Evolutionary conservation across 768 basidiomycete species (phyloP).

Genomic region (Antrodiella citrinella): DNA sequence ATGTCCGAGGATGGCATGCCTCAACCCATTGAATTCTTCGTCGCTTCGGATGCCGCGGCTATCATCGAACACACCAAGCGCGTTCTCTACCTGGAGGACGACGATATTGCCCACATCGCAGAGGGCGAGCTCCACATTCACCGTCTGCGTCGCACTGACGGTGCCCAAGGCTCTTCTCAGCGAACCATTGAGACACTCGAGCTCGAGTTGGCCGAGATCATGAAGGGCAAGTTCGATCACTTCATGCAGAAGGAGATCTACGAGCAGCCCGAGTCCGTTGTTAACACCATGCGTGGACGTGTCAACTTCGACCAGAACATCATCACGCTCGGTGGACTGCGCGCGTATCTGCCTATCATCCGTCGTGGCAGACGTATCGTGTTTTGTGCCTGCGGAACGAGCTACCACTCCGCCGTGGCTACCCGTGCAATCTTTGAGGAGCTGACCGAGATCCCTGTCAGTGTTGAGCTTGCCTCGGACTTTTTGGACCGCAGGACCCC

Average conservation of each 20-base stretch:
- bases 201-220: conserved; percentile 98
- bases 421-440: conserved; percentile 98
- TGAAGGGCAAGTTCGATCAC: conserved; percentile 99
- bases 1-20: conserved; percentile 98
- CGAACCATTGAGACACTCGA: conserved; percentile 97
- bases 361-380: conserved; percentile 91
- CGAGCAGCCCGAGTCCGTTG: conserved; percentile 97
- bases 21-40: conserved; percentile 98
- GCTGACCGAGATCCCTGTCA: conserved; percentile 96
- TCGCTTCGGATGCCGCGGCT: conserved; percentile 94
- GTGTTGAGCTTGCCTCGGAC: conserved; percentile 94
- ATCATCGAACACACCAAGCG: conserved; percentile 99
- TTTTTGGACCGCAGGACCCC: conserved; percentile 99
- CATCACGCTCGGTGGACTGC: conserved; percentile 92
- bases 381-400: conserved; percentile 97
- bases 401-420: conserved; percentile 94
- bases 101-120: conserved; percentile 96
- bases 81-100: conserved; percentile 96
- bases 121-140: conserved; percentile 99
- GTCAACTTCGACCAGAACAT: conserved; percentile 93
- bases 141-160: conserved; percentile 85
- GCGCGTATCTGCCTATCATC: conserved; percentile 92
- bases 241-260: conserved; percentile 99
- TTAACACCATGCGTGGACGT: conserved; percentile 99
- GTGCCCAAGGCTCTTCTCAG: conserved; percentile 53